Evolutionary conservation across 352 stramenopile species (phyloP).

Genomic region (Aphanomyces euteiches): DNA sequence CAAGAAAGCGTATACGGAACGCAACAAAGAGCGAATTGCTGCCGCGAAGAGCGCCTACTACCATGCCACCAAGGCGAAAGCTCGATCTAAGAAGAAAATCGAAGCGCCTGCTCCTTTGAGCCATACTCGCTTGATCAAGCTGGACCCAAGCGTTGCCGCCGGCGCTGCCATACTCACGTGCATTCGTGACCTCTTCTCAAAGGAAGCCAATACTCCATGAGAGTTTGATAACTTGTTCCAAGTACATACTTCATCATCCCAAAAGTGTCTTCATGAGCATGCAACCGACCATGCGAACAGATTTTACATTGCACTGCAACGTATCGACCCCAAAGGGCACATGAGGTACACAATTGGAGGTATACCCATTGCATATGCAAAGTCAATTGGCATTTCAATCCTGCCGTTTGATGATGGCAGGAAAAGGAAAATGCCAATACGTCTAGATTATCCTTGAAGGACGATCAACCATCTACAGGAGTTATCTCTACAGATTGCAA

Average conservation of each 20-base stretch:
- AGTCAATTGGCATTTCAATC: no score
- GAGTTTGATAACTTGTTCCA: background rate
- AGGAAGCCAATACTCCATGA: background rate
- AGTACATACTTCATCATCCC: background rate
- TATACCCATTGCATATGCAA: no score
- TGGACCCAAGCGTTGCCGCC: constrained; percentile 5
- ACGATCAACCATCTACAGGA: no score
- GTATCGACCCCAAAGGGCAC: no score
- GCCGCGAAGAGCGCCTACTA: constrained; percentile 40
- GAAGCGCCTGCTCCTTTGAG: background rate
- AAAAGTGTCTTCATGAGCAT: background rate
- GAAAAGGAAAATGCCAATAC: no score
- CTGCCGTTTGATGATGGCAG: no score
- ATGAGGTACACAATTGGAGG: no score
- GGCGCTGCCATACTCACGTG: constrained; percentile 5
- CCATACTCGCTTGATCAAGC: background rate
- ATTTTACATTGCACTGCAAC: no score
- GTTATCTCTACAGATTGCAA: no score
- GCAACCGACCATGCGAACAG: no score
- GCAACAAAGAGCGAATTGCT: constrained; percentile 16
- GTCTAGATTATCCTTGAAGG: no score
- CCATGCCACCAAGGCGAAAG: constrained; percentile 59
- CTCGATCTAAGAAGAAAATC: background rate
- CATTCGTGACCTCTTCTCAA: constrained; percentile 6
- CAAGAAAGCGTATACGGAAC: constrained; percentile 20